phyloP scores from a whole-genome alignment of 164 flowering plant genomes.

The Chimonanthus salicifolius region DNA sequence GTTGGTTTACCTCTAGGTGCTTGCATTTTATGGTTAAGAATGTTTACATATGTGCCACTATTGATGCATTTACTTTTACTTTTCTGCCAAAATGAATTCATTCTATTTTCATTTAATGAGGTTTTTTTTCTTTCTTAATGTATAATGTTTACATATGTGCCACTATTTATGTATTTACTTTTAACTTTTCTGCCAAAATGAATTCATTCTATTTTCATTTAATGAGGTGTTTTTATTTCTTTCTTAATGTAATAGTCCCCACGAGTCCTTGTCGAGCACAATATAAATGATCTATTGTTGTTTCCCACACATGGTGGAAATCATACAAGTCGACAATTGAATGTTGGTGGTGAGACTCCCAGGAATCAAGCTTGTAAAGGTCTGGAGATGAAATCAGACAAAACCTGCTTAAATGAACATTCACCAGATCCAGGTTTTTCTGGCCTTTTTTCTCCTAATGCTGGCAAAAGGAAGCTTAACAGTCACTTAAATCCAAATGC shows the following conservation, averaged over 20 bases:
- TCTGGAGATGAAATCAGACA: conserved; percentile 24
- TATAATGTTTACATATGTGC: too few species aligned
- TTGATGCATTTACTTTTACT: too few species aligned
- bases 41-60: too few species aligned
- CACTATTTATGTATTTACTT: too few species aligned
- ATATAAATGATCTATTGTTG: conserved; percentile 35
- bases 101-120: conserved; percentile 1
- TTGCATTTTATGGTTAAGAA: too few species aligned
- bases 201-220: neutral
- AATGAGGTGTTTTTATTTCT: neutral
- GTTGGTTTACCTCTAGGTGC: too few species aligned
- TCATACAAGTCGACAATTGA: conserved; percentile 24
- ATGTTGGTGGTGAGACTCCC: conserved; percentile 30
- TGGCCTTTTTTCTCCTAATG: conserved; percentile 33
- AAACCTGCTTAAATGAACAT: conserved; percentile 10
- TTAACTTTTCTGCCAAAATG: neutral
- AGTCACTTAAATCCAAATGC: conserved; percentile 24
- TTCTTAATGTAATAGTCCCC: conserved; percentile 19
- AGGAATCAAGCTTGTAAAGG: conserved; percentile 23
- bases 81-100: neutral
- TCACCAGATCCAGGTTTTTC: conserved; percentile 24
- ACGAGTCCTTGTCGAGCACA: conserved; percentile 52
- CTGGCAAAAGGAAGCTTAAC: conserved; percentile 28
- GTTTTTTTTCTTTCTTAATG: neutral
- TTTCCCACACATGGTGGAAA: conserved; percentile 51